A percentile compares a stretch with the other conserved stretches of the same genome.
These are phyloP conservation scores for Alternaria solani DNA, from an alignment of 2,329 filamentous ascomycete genomes.

Conservation along the genomic window DNA sequence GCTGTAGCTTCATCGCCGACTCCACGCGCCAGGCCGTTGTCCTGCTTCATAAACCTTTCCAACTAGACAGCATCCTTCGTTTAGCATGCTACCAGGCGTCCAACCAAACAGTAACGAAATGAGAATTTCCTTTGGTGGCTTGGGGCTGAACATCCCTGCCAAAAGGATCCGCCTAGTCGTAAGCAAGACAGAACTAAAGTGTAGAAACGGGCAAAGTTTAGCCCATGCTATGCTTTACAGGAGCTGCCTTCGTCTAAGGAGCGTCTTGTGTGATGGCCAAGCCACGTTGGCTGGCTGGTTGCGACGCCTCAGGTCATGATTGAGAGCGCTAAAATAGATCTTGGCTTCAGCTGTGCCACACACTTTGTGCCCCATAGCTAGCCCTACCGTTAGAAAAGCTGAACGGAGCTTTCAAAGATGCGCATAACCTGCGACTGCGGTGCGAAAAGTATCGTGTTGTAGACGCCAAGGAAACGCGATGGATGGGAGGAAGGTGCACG, in stretches of 20 bases:
- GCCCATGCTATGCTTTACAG: background rate
- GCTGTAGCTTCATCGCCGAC: background rate
- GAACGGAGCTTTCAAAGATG: background rate
- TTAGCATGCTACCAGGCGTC: background rate
- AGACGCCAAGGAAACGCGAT: background rate
- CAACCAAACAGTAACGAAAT: background rate
- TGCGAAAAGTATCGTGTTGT: background rate
- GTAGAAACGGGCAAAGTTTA: background rate
- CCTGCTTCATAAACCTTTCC: background rate
- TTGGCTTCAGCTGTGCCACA: constrained; percentile 8
- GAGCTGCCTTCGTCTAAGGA: background rate
- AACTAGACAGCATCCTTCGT: background rate
- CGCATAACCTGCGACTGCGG: background rate
- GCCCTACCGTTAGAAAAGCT: background rate
- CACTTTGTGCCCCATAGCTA: background rate
- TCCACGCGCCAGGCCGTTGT: background rate
- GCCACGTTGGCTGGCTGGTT: background rate
- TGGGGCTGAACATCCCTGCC: background rate
- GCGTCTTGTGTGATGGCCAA: background rate
- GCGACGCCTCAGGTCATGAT: background rate
- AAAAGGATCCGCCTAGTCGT: background rate
- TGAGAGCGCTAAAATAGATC: background rate
- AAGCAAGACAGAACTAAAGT: background rate
- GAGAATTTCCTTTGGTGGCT: no score
- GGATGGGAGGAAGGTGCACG: background rate